These are phyloP conservation scores for Rubroboletus pulcherrimus DNA, from an alignment of 768 basidiomycete genomes.

Conservation along the genomic window DNA sequence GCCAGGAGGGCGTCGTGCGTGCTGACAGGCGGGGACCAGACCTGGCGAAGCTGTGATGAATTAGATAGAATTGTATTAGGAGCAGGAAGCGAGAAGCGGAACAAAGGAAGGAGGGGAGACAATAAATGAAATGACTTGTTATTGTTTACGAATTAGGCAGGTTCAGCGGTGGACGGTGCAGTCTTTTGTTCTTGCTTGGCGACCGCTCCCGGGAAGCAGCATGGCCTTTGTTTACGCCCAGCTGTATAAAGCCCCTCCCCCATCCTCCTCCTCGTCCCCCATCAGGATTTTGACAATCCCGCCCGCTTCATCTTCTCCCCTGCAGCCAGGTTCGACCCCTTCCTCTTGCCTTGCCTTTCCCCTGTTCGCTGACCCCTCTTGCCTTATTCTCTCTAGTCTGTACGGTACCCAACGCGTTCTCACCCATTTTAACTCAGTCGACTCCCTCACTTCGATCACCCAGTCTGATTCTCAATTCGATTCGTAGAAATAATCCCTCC, in stretches of 20 bases:
- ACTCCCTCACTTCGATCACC: constrained; percentile 15
- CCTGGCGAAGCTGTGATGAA: constrained; percentile 20
- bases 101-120: constrained; percentile 15
- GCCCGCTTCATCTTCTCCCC: constrained; percentile 11
- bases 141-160: constrained; percentile 32
- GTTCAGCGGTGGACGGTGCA: neutral
- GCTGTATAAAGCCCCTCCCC: constrained; percentile 25
- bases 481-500: constrained; percentile 6
- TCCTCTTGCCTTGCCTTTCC: neutral
- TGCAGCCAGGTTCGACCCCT: constrained; percentile 29
- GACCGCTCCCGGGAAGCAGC: constrained; percentile 18
- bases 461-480: constrained; percentile 26
- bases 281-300: constrained; percentile 38
- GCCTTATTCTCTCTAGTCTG: constrained; percentile 20
- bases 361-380: constrained; percentile 7
- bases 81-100: constrained; percentile 16
- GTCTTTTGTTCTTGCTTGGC: constrained; percentile 35
- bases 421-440: neutral
- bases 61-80: constrained; percentile 11
- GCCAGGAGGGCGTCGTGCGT: constrained; percentile 78
- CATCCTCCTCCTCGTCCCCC: neutral
- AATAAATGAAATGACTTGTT: constrained; percentile 20
- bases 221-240: constrained; percentile 9
- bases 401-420: constrained; percentile 13
- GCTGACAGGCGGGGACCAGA: constrained; percentile 48